Conservation (phyloP, 768 basidiomycete species). For the Rhizopogon rudus region DNA sequence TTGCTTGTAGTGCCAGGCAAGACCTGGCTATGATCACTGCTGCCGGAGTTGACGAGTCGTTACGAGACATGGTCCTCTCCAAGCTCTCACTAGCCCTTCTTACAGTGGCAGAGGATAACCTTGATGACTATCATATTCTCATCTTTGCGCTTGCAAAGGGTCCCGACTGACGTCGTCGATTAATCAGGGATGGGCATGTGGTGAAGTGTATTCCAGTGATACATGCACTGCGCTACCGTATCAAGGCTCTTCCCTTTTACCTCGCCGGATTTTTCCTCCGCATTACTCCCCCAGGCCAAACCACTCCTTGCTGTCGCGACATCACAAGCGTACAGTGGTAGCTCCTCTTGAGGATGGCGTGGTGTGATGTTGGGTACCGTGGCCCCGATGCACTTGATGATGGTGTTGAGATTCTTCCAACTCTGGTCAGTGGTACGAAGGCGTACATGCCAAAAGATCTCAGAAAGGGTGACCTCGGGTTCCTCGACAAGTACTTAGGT, state of each 20-base stretch:
- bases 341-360: background rate
- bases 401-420: too few species aligned
- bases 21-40: background rate
- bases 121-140: background rate
- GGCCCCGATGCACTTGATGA: too few species aligned
- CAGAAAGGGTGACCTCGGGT: too few species aligned
- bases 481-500: too few species aligned
- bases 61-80: background rate
- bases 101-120: too few species aligned
- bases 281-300: too few species aligned
- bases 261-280: too few species aligned
- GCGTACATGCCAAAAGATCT: too few species aligned
- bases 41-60: background rate
- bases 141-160: background rate
- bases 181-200: background rate
- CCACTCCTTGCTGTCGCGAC: too few species aligned
- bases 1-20: background rate
- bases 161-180: background rate
- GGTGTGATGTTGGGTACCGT: conserved; percentile 7
- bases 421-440: too few species aligned
- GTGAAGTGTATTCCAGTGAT: background rate
- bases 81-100: background rate
- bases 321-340: background rate
- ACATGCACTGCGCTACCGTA: background rate
- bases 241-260: background rate